Base-by-base conservation (phyloP, 768 basidiomycete species). In the Pluteus cervinus region DNA sequence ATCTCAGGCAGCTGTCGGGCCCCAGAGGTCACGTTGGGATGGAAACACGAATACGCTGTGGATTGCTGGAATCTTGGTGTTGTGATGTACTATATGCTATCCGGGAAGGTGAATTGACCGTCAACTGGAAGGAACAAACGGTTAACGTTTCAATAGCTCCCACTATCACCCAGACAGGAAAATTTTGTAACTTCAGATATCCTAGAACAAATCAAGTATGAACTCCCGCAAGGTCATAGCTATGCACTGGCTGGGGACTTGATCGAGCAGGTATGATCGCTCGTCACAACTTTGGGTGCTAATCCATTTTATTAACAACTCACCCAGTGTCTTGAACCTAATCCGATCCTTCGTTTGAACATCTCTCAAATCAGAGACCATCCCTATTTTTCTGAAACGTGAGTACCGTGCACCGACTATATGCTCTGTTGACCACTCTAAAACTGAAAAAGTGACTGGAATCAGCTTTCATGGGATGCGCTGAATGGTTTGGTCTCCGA, bases 61-160 rank as follows among this genome's bases (percentile, higher is more conserved):
- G 79, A 81, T 52, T 70, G 66, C 44, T 81, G 79, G 78, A 68
- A 69, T 0, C 76, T 79, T 42, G 79, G 77, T 3, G 49, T 72
- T 48, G 39, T 75, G 24, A 38, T 79, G 25, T 69, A 66, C 42
- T 73, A 66, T 43, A 66, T 79, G 65, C 52, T 69, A 29, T 62
- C 65, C 20, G 71, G 71, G 18, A 56, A 48, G 49, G 76, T 76
- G 37, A 49, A 35, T 41, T 7, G 12, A 3, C 1, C 17, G 61
- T 49, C 7, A 7, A 20, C 18, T 3, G 22, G 23, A 25, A 35
- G 23, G 39, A 20, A 22, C 10, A 20, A 18, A n/a, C 16, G 3
- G 14, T 11, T 37, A 1, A n/a, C 30, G 30, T 16, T 17, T n/a
- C 7, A 31, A 24, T 24, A 33, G 21, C 20, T 29, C 26, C 24